These are phyloP conservation scores for Dysphania ambrosioides DNA, from an alignment of 148 eudicot species.

Conservation along the genomic window DNA sequence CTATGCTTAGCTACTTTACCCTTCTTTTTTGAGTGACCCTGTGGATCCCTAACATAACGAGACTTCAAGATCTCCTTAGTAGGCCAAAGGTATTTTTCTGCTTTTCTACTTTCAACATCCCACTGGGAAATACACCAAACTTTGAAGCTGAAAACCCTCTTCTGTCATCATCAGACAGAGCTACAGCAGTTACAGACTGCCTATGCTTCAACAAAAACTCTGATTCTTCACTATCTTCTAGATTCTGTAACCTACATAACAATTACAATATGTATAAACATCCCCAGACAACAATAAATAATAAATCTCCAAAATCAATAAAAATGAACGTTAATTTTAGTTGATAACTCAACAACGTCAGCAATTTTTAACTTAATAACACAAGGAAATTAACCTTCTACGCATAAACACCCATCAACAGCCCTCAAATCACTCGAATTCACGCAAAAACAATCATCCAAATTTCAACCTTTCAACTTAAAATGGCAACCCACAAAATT, in stretches of 20 bases:
- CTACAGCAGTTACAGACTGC: conserved; percentile 79
- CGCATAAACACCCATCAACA: neutral
- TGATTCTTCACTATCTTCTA: conserved; percentile 48
- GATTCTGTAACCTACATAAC: conserved; percentile 58
- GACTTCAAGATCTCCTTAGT: conserved; percentile 60
- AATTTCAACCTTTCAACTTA: neutral
- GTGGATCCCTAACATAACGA: conserved; percentile 65
- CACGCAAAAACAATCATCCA: neutral
- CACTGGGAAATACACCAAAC: conserved; percentile 78
- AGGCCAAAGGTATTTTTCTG: conserved; percentile 82
- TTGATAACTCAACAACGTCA: neutral
- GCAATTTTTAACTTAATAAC: neutral
- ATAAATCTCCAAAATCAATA: neutral
- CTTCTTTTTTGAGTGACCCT: conserved; percentile 48
- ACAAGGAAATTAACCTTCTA: neutral
- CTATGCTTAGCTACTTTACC: conserved; percentile 44
- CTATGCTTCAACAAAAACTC: conserved; percentile 62
- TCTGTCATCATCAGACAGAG: conserved; percentile 72
- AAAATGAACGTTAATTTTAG: neutral
- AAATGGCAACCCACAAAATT: neutral
- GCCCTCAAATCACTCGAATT: neutral
- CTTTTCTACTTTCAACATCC: conserved; percentile 82
- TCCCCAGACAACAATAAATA: neutral
- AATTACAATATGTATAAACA: conserved; percentile 1
- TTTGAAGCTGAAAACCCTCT: conserved; percentile 94